Conservation (phyloP, 768 basidiomycete species). For the Trametes meyenii region DNA sequence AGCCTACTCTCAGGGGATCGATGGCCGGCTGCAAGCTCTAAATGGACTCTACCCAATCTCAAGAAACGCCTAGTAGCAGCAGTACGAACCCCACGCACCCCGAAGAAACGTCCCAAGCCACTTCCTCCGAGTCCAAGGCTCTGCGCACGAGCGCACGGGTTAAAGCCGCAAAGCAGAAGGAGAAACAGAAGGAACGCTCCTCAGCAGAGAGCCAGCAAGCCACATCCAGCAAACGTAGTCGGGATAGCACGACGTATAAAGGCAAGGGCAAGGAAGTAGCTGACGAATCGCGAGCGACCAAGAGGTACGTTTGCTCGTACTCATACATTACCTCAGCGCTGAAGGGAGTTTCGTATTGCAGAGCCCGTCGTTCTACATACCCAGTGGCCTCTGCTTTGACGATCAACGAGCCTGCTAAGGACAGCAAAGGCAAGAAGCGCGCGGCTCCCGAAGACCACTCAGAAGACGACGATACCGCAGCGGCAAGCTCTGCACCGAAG, state of each 20-base stretch:
- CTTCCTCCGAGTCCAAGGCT: constrained; percentile 54
- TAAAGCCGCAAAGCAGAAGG: constrained; percentile 74
- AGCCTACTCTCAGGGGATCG: constrained; percentile 46
- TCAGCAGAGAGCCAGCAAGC: constrained; percentile 41
- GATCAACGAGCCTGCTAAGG: constrained; percentile 77
- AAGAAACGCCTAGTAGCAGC: constrained; percentile 70
- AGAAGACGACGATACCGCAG: constrained; percentile 63
- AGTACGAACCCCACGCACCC: constrained; percentile 53
- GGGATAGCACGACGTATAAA: constrained; percentile 54
- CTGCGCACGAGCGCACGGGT: constrained; percentile 73
- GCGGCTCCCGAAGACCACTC: constrained; percentile 71
- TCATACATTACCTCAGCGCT: constrained; percentile 8
- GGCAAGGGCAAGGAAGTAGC: constrained; percentile 64
- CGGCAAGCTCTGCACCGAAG: constrained; percentile 48
- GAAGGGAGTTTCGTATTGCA: constrained; percentile 32
- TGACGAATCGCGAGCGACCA: constrained; percentile 58
- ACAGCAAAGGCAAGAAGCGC: constrained; percentile 92
- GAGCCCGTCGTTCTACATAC: constrained; percentile 61
- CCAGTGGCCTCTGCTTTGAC: constrained; percentile 47
- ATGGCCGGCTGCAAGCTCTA: constrained; percentile 89
- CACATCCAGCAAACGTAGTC: constrained; percentile 53
- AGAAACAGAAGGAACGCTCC: constrained; percentile 58
- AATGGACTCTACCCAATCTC: constrained; percentile 88
- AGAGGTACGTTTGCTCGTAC: constrained; percentile 57
- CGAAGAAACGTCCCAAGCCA: constrained; percentile 40